phyloP scores from a whole-genome alignment of 2,329 filamentous ascomycete genomes.

The Penicillium sp. region DNA sequence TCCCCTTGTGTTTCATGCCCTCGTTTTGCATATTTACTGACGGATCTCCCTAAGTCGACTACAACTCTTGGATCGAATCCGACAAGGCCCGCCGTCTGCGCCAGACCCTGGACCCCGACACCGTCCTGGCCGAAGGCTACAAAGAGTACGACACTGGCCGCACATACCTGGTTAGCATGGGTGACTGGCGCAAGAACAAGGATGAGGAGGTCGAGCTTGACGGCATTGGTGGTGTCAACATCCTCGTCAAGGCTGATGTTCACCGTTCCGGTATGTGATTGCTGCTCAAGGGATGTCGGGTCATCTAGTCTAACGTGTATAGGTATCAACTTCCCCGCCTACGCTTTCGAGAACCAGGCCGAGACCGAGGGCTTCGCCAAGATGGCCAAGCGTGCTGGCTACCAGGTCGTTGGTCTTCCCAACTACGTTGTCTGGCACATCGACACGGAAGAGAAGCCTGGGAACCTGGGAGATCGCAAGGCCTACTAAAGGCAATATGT shows the following conservation, averaged over 20 bases:
- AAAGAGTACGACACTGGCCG: constrained; percentile 90
- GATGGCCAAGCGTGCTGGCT: constrained; percentile 96
- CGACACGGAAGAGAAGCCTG: constrained; percentile 91
- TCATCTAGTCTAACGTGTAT: constrained; percentile 22
- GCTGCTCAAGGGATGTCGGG: neutral
- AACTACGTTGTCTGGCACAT: constrained; percentile 99
- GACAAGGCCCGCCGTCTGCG: constrained; percentile 77
- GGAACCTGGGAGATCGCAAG: constrained; percentile 59
- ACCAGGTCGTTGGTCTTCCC: constrained; percentile 85
- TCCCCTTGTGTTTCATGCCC: neutral
- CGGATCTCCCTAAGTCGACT: constrained; percentile 71
- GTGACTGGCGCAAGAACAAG: constrained; percentile 89
- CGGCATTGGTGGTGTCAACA: constrained; percentile 95
- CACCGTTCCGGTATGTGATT: constrained; percentile 76
- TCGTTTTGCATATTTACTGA: constrained; percentile 23
- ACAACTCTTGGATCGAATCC: constrained; percentile 98
- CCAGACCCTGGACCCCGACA: constrained; percentile 72
- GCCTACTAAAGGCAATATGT: constrained; percentile 33
- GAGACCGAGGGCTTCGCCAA: constrained; percentile 98
- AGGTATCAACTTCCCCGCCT: constrained; percentile 97
- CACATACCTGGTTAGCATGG: constrained; percentile 85
- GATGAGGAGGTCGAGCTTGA: constrained; percentile 91
- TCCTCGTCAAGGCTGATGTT: constrained; percentile 96
- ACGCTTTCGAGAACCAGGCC: constrained; percentile 97
- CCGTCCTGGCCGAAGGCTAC: constrained; percentile 91